phyloP scores from a whole-genome alignment of 192 early-diverging fungal species.

The Backusella mclennaniae region DNA sequence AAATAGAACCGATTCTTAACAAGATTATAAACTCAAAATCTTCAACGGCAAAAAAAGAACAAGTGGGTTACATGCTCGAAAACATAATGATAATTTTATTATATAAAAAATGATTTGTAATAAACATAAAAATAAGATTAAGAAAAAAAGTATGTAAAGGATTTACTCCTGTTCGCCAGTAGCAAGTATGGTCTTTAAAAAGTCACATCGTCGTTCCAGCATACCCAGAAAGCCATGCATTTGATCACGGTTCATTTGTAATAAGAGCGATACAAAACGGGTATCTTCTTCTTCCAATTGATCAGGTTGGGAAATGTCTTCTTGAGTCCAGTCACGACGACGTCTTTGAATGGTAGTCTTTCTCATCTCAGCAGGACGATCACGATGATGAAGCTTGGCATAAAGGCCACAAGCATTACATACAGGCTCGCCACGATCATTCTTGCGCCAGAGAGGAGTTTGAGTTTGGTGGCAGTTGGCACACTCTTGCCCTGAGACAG shows the following conservation, averaged over 20 bases:
- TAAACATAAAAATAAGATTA: neutral
- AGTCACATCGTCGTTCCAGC: conserved; percentile 52
- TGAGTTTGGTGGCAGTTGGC: conserved; percentile 74
- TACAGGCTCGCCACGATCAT: conserved; percentile 68
- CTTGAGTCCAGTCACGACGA: conserved; percentile 39
- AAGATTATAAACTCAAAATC: neutral
- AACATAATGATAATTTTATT: neutral
- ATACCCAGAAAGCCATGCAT: conserved; percentile 51
- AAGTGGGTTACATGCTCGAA: neutral
- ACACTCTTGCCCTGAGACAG: conserved; percentile 41
- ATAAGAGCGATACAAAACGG: conserved; percentile 26
- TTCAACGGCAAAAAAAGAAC: neutral
- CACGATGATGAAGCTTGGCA: conserved; percentile 53
- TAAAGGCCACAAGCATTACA: conserved; percentile 82
- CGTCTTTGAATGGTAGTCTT: conserved; percentile 53
- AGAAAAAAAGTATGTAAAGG: neutral
- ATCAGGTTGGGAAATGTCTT: neutral
- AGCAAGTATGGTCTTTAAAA: conserved; percentile 25
- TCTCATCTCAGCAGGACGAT: conserved; percentile 51
- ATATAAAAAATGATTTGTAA: neutral
- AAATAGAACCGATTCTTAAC: neutral
- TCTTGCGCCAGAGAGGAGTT: conserved; percentile 82
- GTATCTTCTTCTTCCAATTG: conserved; percentile 28
- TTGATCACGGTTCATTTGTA: conserved; percentile 50
- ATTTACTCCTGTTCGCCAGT: neutral